Percentiles rank a stretch among this genome's conserved stretches.
phyloP scores from a whole-genome alignment of 1,284 basidiomycete genomes.

The Cystobasidium pallidum region DNA sequence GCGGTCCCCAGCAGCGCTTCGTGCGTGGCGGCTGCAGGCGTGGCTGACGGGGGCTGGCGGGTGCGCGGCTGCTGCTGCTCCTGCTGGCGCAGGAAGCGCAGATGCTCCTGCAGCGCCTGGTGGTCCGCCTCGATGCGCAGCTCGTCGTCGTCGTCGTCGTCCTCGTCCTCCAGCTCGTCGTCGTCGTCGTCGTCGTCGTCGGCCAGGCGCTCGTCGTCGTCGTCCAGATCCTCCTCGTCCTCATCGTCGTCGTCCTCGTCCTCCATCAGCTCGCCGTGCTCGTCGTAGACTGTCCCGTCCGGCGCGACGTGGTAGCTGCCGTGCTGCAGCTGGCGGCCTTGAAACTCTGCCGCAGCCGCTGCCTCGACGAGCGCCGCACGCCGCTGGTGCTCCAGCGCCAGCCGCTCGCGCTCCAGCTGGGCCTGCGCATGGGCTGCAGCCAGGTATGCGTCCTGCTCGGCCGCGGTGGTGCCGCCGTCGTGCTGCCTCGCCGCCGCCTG shows the following conservation, averaged over 20 bases:
- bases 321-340: conserved; percentile 19
- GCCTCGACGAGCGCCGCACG: conserved; percentile 23
- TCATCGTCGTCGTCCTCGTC: conserved; percentile 37
- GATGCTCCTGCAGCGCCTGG: conserved; percentile 24
- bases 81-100: conserved; percentile 26
- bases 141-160: conserved; percentile 29
- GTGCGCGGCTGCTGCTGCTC: conserved; percentile 23
- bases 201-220: conserved; percentile 10
- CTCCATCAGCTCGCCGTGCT: conserved; percentile 23
- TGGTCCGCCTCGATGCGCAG: conserved; percentile 22
- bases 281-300: conserved; percentile 15
- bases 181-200: conserved; percentile 31
- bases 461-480: conserved; percentile 2
- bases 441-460: conserved; percentile 31
- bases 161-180: conserved; percentile 16
- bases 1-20: conserved; percentile 64
- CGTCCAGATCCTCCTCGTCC: conserved; percentile 20
- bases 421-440: conserved; percentile 32
- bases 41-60: conserved; percentile 1
- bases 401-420: conserved; percentile 31
- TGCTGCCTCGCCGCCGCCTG: conserved; percentile 36
- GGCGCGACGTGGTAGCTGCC: conserved; percentile 21
- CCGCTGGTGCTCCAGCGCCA: conserved; percentile 28
- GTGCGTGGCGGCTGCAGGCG: conserved; percentile 52
- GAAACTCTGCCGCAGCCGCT: conserved; percentile 30